Evolutionary conservation across 805 yeast genomes (phyloP), one percentile per base, ranked within the genome.

Genomic region (Torulaspora indica): DNA sequence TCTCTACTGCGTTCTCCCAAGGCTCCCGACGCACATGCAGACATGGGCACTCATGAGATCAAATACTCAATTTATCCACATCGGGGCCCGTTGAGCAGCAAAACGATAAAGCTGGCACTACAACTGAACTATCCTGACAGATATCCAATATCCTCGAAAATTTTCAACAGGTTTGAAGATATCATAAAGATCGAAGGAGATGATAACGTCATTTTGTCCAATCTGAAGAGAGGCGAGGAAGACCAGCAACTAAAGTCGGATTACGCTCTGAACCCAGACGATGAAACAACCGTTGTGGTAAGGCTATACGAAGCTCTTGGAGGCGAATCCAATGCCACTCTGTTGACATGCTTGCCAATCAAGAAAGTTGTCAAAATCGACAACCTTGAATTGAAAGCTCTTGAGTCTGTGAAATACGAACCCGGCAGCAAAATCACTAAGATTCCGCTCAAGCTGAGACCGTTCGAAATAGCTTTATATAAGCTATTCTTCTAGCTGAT

Each of bases 11-110:
- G 98, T 60, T 79, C 96, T 10, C 89, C 98, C 24, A 91, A 93
- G 66, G 85, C 88, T 15, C 98, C 98, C 0, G 98, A 91, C 73
- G 90, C 82, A 7, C 74, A 79, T 60, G 97, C 98, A 7, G 98
- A 91, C 63, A 88, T 93, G 85, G 98, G 96, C 2, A 49, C 57
- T 6, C 98, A 91, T 64, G 71, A 70, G 45, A 85, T 93, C 69
- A 79, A 79, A 49, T 93, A 90, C 65, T 95, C 95, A 0, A 66
- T 91, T 29, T 76, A 78, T 46, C 97, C 98, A 4, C 98, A 91
- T 63, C 54, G 59, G 15, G 96, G 95, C 3, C 66, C 75, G 0
- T 69, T 91, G 38, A 72, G 78, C 8, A 61, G 73, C 1, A 78
- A 78, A 18, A 80, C 88, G 2, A 90, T 91, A 10, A 76, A 77